These are phyloP conservation scores for Starmerella bombi DNA, from an alignment of 805 yeast species.

Conservation along the genomic window DNA sequence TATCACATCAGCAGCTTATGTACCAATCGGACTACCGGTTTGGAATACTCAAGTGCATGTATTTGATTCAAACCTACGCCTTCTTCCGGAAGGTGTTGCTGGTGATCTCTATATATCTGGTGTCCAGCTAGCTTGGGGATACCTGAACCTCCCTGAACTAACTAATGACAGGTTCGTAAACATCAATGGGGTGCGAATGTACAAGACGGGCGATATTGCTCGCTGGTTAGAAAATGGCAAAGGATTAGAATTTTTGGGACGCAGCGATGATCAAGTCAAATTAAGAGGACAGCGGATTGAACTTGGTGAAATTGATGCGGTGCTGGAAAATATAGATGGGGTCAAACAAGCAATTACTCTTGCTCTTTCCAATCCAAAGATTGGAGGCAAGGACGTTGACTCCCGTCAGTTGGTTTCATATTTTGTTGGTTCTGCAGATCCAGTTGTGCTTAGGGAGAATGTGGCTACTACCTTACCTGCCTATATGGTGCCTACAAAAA, in stretches of 20 bases:
- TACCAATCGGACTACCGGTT: conserved; percentile 14
- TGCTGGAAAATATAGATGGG: conserved; percentile 9
- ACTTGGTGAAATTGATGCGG: conserved; percentile 24
- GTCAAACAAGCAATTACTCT: conserved; percentile 10
- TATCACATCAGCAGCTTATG: neutral
- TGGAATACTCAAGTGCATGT: conserved; percentile 13
- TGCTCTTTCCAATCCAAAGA: conserved; percentile 1
- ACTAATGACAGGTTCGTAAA: conserved; percentile 17
- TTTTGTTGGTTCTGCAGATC: conserved; percentile 1
- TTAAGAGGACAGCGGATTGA: conserved; percentile 27
- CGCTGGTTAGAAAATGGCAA: conserved; percentile 18
- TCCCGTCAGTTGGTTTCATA: conserved; percentile 13
- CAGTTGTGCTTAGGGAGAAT: neutral
- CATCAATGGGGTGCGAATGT: conserved; percentile 11
- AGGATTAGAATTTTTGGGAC: conserved; percentile 23
- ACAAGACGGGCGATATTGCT: conserved; percentile 25
- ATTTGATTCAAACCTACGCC: conserved; percentile 2
- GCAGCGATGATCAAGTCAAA: conserved; percentile 25
- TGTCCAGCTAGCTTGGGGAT: conserved; percentile 23
- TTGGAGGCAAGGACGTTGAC: conserved; percentile 4
- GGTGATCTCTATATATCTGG: conserved; percentile 26
- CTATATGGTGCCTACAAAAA: conserved; percentile 82
- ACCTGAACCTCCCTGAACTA: conserved; percentile 19
- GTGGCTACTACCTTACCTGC: conserved; percentile 36
- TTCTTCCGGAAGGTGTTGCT: conserved; percentile 21